phyloP scores from a whole-genome alignment of 2,329 filamentous ascomycete species.

The Cladosporium sp. region DNA sequence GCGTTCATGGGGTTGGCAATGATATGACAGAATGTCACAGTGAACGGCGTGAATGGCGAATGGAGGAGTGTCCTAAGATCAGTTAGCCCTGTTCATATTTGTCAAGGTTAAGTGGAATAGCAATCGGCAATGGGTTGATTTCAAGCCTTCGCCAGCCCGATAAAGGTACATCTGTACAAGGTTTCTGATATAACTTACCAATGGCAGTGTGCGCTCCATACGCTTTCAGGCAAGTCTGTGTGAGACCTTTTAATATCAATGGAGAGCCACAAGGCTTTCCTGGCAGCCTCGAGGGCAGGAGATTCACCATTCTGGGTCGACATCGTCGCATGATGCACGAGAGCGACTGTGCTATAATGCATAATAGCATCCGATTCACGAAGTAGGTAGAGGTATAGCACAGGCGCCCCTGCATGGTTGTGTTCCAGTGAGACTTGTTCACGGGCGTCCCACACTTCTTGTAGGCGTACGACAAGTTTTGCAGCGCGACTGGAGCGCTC shows the following conservation, averaged over 20 bases:
- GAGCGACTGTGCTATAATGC: slow-evolving; percentile 16
- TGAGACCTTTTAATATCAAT: slow-evolving; percentile 4
- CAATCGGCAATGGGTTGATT: no score
- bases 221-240: slow-evolving; percentile 10
- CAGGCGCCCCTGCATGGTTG: not conserved
- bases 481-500: slow-evolving; percentile 10
- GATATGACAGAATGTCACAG: slow-evolving; percentile 48
- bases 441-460: slow-evolving; percentile 10
- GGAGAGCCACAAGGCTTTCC: slow-evolving; percentile 12
- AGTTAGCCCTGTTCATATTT: slow-evolving; percentile 16
- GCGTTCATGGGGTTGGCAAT: slow-evolving; percentile 14
- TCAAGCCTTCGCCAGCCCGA: no score
- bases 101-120: not conserved
- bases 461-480: slow-evolving; percentile 6
- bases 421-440: not conserved
- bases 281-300: slow-evolving; percentile 16
- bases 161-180: no score
- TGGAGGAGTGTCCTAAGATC: slow-evolving; percentile 40
- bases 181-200: slow-evolving; percentile 6
- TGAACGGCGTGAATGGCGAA: slow-evolving; percentile 56
- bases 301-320: slow-evolving; percentile 9
- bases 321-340: slow-evolving; percentile 16
- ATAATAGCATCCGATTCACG: slow-evolving; percentile 13
- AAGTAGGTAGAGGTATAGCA: not conserved
- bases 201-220: slow-evolving; percentile 15